Base-by-base conservation (phyloP, 1,284 basidiomycete species). In the Leccinum angustisporum region DNA sequence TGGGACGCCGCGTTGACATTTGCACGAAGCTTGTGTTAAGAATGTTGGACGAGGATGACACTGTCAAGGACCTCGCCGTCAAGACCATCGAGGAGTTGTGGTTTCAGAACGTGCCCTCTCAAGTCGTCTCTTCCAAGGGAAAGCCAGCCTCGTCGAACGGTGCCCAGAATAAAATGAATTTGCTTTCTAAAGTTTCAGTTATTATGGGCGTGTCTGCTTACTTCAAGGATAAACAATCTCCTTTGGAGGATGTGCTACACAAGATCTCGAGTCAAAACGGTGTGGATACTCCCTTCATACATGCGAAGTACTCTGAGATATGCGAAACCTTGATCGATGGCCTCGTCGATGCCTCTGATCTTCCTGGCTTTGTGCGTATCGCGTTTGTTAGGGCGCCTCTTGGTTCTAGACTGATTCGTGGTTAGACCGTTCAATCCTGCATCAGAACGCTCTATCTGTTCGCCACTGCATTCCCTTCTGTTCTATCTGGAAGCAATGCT, bases 11-110 rank as follows among this genome's bases (percentile, higher is more conserved):
- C 27, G 83, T 91, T 54, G 94, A 97, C 67, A 92, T 97, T 56
- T 90, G 91, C 65, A 87, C 85, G 2, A 87, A 88, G 58, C 84
- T 99, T n/a, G 86, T 96, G 3, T 80, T 90, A 25, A 86, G 94
- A 27, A 88, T 95, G 78, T 75, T 90, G 51, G 97, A 99, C 70
- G 94, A 97, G 72, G 97, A 99, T 71, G 94, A 95, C 57, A 86
- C 86, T 1, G 90, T 99, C 67, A 95, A 92, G 80, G 94, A 97
- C 60, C 82, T 98, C 9, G 94, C 97, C 0, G 80, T 92, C 65
- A 94, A 93, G 71, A 89, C 92, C 0, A 77, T 98, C 46, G 91
- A 94, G 65, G 95, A 98, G 63, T 78, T 98, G 8, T 95, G 96
- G 91, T 97, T 97, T 71, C 79, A 81, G 33, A 75, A 69, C 11